Evolutionary conservation across 352 stramenopile species (phyloP).

Genomic region (Phytophthora multivora): DNA sequence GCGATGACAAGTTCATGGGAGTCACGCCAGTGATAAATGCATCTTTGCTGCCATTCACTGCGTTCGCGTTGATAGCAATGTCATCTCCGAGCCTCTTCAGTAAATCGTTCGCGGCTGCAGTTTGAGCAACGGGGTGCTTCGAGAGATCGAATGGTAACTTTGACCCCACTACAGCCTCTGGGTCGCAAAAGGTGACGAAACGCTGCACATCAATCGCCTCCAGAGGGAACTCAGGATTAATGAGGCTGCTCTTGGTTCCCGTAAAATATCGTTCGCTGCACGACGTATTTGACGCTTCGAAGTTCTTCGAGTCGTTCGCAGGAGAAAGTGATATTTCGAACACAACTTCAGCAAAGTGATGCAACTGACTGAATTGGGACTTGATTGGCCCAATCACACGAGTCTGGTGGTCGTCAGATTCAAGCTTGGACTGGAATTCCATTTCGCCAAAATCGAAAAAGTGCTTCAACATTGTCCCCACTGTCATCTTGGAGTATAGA

Average conservation of each 20-base stretch:
- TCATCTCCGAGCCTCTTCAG: conserved; percentile 93
- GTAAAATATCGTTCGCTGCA: conserved; percentile 67
- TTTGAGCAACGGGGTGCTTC: conserved; percentile 88
- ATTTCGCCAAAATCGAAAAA: conserved; percentile 85
- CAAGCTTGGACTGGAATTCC: conserved; percentile 66
- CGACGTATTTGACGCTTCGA: conserved; percentile 80
- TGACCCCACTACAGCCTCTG: conserved; percentile 46
- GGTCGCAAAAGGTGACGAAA: conserved; percentile 81
- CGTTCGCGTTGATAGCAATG: conserved; percentile 84
- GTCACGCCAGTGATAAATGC: conserved; percentile 73
- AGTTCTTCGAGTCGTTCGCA: conserved; percentile 24
- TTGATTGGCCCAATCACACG: conserved; percentile 66
- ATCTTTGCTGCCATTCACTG: conserved; percentile 77
- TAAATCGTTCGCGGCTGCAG: conserved; percentile 94
- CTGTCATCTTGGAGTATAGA: conserved; percentile 82
- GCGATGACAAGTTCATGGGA: conserved; percentile 41
- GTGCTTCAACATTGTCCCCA: conserved; percentile 76
- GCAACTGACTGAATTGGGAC: conserved; percentile 63
- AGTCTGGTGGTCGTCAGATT: conserved; percentile 57
- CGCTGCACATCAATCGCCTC: conserved; percentile 67
- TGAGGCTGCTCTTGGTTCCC: conserved; percentile 17
- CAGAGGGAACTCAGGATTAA: conserved; percentile 81
- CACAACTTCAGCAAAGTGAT: conserved; percentile 43
- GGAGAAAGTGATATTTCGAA: conserved; percentile 28
- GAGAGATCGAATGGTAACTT: conserved; percentile 94